phyloP scores from a whole-genome alignment of 345 rosid genomes.

The Pseudoturritis turrita region DNA sequence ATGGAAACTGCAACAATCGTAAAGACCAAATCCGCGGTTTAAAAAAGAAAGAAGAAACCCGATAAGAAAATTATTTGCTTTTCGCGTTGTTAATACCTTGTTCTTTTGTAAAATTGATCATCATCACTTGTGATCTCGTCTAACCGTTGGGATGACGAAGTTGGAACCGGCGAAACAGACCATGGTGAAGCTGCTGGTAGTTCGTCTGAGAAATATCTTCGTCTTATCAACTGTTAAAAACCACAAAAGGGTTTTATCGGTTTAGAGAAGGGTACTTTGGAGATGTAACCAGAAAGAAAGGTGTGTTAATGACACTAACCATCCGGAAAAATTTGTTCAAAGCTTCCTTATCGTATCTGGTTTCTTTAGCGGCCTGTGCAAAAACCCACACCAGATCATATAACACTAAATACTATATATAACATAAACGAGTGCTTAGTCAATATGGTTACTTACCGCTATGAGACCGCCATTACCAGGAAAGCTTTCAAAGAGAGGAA shows the following conservation, averaged over 20 bases:
- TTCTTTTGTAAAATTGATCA: constrained; percentile 52
- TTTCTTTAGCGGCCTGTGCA: constrained; percentile 90
- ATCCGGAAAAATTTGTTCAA: constrained; percentile 68
- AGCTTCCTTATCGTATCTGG: constrained; percentile 96
- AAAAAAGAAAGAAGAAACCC: neutral
- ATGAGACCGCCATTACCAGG: constrained; percentile 82
- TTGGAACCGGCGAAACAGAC: constrained; percentile 59
- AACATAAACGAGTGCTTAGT: neutral
- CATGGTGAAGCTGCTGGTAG: constrained; percentile 67
- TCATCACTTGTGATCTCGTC: constrained; percentile 73
- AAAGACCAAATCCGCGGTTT: neutral
- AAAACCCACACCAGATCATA: constrained; percentile 5
- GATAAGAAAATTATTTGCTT: neutral
- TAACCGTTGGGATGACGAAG: constrained; percentile 53
- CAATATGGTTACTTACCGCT: constrained; percentile 48
- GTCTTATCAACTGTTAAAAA: constrained; percentile 69
- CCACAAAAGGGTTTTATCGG: neutral
- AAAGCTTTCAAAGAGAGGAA: constrained; percentile 92
- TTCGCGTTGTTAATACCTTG: constrained; percentile 41
- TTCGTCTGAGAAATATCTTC: constrained; percentile 92
- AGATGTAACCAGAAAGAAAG: neutral
- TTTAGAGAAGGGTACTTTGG: neutral
- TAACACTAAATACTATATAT: neutral
- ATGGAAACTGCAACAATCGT: constrained; percentile 46
- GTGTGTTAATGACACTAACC: constrained; percentile 42